Evolutionary conservation across 1,284 basidiomycete species (phyloP).

Genomic region (Schizophyllum commune): DNA sequence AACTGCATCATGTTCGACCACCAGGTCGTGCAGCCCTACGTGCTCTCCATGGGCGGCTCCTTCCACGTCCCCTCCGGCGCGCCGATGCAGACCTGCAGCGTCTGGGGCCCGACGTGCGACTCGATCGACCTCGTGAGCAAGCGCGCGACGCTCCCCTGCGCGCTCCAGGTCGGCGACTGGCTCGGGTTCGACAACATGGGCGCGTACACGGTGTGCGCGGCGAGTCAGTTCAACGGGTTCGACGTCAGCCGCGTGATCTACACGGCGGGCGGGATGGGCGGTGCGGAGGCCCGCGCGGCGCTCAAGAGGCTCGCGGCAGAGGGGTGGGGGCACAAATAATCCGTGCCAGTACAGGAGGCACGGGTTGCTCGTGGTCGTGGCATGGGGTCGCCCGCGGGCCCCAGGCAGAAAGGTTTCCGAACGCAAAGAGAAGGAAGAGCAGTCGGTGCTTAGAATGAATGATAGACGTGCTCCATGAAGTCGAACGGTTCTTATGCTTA

Average conservation of each 20-base stretch:
- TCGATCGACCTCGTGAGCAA: slow-evolving; percentile 80
- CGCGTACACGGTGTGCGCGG: slow-evolving; percentile 88
- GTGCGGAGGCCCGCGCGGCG: not conserved
- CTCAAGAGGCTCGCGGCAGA: not conserved
- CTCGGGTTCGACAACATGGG: slow-evolving; percentile 90
- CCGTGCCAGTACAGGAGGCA: not conserved
- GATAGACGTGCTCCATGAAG: not conserved
- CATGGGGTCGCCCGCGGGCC: not conserved
- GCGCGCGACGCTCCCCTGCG: slow-evolving; percentile 51
- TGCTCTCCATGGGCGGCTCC: slow-evolving; percentile 53
- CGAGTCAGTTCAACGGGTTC: slow-evolving; percentile 85
- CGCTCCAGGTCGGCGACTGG: slow-evolving; percentile 83
- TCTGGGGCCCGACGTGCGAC: slow-evolving; percentile 83
- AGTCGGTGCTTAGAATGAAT: not conserved
- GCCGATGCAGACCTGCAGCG: slow-evolving; percentile 41
- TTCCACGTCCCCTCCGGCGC: slow-evolving; percentile 37
- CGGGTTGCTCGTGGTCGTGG: not conserved
- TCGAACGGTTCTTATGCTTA: not conserved
- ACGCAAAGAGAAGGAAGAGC: not conserved
- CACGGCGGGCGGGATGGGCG: slow-evolving; percentile 36
- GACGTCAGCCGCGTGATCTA: slow-evolving; percentile 60
- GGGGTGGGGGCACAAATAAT: not conserved
- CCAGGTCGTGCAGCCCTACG: slow-evolving; percentile 80
- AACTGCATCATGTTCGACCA: slow-evolving; percentile 97
- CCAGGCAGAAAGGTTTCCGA: too few relatives aligned